Evolutionary conservation across 208 protist genomes (phyloP).

Genomic region (Entamoeba dispar): DNA sequence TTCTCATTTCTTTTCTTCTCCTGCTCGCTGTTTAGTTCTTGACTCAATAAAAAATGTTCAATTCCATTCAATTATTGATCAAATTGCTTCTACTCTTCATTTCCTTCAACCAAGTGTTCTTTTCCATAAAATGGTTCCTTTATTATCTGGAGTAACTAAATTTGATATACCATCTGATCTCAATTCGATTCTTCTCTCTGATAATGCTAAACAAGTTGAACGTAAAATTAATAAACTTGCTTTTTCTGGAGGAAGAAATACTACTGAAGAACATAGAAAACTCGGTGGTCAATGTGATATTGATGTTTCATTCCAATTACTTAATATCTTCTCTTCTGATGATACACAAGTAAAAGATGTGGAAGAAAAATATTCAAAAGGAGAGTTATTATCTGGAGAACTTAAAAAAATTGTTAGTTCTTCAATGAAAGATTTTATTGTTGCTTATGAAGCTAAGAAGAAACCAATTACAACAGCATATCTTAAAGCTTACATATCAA

Average conservation of each 20-base stretch:
- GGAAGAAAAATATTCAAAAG: neutral
- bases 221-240: slow-evolving; percentile 53
- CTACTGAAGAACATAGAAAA: slow-evolving; percentile 53
- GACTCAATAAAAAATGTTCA: slow-evolving; percentile 83
- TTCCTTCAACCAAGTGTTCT: slow-evolving; percentile 69
- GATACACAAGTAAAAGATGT: neutral
- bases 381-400: slow-evolving; percentile 6
- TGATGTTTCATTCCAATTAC: slow-evolving; percentile 4
- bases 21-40: slow-evolving; percentile 72
- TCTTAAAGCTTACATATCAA: neutral
- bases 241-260: slow-evolving; percentile 63
- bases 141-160: slow-evolving; percentile 77
- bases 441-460: neutral
- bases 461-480: neutral
- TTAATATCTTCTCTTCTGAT: slow-evolving; percentile 5
- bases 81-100: slow-evolving; percentile 65
- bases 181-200: slow-evolving; percentile 76
- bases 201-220: slow-evolving; percentile 63
- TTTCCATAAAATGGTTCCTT: slow-evolving; percentile 83
- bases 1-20: slow-evolving; percentile 52
- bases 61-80: slow-evolving; percentile 87
- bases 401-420: neutral
- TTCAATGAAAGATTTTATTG: neutral
- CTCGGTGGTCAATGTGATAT: slow-evolving; percentile 45
- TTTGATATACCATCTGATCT: slow-evolving; percentile 73